phyloP scores from a whole-genome alignment of 441 rosid genomes.

The Corymbia citriodora region DNA sequence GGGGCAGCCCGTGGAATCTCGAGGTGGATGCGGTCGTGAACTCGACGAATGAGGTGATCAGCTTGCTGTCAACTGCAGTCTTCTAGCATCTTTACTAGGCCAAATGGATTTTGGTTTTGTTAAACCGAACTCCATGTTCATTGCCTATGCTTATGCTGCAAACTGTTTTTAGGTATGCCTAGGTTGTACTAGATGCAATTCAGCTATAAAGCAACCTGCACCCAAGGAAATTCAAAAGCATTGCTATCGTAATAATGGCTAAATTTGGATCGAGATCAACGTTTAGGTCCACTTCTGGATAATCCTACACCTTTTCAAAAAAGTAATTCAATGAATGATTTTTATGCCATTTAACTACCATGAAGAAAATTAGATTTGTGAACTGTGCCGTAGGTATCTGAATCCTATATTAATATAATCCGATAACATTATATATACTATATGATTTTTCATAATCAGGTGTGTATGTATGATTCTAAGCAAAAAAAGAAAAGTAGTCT shows the following conservation, averaged over 20 bases:
- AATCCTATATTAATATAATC: not conserved
- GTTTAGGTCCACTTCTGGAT: not conserved
- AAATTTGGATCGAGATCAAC: not conserved
- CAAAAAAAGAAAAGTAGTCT: not conserved
- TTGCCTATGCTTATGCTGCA: not conserved
- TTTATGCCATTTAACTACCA: not conserved
- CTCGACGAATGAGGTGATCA: conserved; percentile 86
- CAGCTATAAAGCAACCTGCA: not conserved
- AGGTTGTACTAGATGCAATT: not conserved
- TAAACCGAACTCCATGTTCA: not conserved
- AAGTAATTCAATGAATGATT: not conserved
- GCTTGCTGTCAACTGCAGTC: not conserved
- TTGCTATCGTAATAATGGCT: not conserved
- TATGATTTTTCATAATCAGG: not conserved
- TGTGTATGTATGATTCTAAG: not conserved
- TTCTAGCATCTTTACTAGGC: not conserved
- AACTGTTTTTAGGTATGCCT: not conserved
- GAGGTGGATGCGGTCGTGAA: conserved; percentile 99
- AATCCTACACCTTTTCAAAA: not conserved
- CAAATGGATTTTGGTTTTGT: not conserved
- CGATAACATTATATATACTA: not conserved
- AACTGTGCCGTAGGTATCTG: not conserved
- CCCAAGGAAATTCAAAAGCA: not conserved
- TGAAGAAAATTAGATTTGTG: not conserved
- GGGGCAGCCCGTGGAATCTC: conserved; percentile 98